Evolutionary conservation across 2,329 filamentous ascomycete species (phyloP).

Genomic region (Hypoxylon sp.): DNA sequence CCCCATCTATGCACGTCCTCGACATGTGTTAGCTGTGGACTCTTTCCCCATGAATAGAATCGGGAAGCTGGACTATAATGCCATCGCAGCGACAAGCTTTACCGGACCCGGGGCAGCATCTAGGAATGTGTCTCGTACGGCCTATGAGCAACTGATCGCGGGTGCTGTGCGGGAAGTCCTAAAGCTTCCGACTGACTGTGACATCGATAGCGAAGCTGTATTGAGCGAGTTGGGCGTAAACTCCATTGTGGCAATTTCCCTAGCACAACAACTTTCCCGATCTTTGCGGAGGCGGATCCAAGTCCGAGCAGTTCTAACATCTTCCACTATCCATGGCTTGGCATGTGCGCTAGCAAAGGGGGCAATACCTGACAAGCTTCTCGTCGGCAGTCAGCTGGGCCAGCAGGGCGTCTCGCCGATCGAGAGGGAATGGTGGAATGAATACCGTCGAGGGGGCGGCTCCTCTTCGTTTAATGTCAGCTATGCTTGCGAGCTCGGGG

Average conservation of each 20-base stretch:
- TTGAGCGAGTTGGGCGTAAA: neutral
- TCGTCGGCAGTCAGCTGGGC: neutral
- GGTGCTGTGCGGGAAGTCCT: neutral
- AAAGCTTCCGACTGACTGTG: neutral
- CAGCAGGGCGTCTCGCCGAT: neutral
- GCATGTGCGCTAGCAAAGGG: neutral
- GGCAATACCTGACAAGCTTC: neutral
- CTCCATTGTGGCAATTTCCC: neutral
- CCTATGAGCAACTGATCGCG: neutral
- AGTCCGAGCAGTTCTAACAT: neutral
- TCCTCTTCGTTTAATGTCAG: neutral
- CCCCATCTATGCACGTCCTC: conserved; percentile 24
- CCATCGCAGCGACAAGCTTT: conserved; percentile 19
- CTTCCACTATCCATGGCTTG: neutral
- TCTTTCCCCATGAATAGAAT: conserved; percentile 43
- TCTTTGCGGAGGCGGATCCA: neutral
- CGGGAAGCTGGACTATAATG: conserved; percentile 48
- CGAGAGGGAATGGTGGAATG: neutral
- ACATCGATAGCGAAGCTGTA: neutral
- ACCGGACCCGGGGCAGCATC: neutral
- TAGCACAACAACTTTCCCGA: neutral
- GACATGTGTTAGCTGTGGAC: conserved; percentile 35
- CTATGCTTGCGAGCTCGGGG: neutral
- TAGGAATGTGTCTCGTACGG: neutral
- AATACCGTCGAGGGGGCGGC: neutral